Evolutionary conservation across 441 rosid genomes (phyloP), one percentile per base, ranked within the genome.

Genomic region (Hura crepitans): DNA sequence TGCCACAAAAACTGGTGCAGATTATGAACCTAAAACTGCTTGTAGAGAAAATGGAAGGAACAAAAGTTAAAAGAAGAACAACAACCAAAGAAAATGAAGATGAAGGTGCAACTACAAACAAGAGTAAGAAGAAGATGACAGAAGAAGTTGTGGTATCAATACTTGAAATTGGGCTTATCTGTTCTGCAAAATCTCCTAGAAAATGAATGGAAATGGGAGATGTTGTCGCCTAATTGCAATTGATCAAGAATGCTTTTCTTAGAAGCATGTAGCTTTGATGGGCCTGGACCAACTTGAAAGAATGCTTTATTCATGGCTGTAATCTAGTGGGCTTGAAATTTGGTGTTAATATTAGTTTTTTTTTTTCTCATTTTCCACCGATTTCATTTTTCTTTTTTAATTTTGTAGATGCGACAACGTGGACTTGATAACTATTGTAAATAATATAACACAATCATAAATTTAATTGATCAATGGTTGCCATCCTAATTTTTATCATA

Each of bases 191-290:
- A 60, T 66, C 45, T 12, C 71, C 75, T 3, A 57, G 27, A 49
- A 47, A 51, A 18, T 14, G 78, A 31, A 58, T 75, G 20, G 51
- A 35, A 33, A 75, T 75, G 67, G 61, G 25, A 9, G 75, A 75
- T 4, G 72, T 75, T 2, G 20, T 39, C 35, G 14, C 18, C 14
- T 49, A 28, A 35, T 55, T 74, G 43, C 43, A 28, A 3, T 28
- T 65, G 42, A 65, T 65, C 68, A 65, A 65, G 68, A 47, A 46
- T 65, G 20, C 37, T 5, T 56, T 28, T 13, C 20, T 56, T 17
- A 37, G 46, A 42, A 42, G 14, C 46, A 42, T n/a, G n/a, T n/a
- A n/a, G n/a, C n/a, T n/a, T n/a, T n/a, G n/a, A n/a, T n/a, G n/a
- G n/a, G n/a, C n/a, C n/a, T n/a, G n/a, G 46, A 42, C 46, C 46